These are phyloP conservation scores for Boletus barrowsii DNA, from an alignment of 768 basidiomycete genomes.

Conservation along the genomic window DNA sequence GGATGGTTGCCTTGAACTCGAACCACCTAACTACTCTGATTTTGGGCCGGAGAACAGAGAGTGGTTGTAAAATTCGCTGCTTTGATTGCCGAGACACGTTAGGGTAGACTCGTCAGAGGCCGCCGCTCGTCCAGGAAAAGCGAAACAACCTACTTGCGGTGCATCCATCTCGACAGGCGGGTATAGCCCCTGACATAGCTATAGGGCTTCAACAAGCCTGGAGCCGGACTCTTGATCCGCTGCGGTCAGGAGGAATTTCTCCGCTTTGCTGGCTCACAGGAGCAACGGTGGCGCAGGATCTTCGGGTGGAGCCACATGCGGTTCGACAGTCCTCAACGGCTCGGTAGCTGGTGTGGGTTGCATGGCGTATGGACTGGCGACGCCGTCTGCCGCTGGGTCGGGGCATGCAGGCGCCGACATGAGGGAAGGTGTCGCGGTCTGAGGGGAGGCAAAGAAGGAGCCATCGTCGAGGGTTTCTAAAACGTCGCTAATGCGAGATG, in stretches of 20 bases:
- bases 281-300: slow-evolving; percentile 51
- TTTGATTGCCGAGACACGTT: slow-evolving; percentile 90
- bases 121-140: background rate
- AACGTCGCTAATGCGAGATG: slow-evolving; percentile 59
- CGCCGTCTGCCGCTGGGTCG: slow-evolving; percentile 9
- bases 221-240: slow-evolving; percentile 93
- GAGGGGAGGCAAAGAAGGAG: slow-evolving; percentile 67
- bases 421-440: slow-evolving; percentile 46
- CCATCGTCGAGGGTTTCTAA: slow-evolving; percentile 85
- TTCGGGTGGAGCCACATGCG: slow-evolving; percentile 30
- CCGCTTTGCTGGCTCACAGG: slow-evolving; percentile 75
- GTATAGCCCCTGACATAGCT: slow-evolving; percentile 97
- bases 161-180: slow-evolving; percentile 91
- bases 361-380: slow-evolving; percentile 12
- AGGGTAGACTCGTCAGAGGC: background rate
- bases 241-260: slow-evolving; percentile 87
- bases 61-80: slow-evolving; percentile 85
- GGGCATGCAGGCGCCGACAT: slow-evolving; percentile 40
- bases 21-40: slow-evolving; percentile 56
- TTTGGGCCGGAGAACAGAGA: slow-evolving; percentile 81
- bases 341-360: slow-evolving; percentile 18
- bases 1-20: background rate
- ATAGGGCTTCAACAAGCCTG: slow-evolving; percentile 87
- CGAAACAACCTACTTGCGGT: slow-evolving; percentile 62
- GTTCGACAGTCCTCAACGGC: slow-evolving; percentile 22